Base-by-base conservation (phyloP, 2,329 filamentous ascomycete genomes). In the Sclerotinia trifoliorum region DNA sequence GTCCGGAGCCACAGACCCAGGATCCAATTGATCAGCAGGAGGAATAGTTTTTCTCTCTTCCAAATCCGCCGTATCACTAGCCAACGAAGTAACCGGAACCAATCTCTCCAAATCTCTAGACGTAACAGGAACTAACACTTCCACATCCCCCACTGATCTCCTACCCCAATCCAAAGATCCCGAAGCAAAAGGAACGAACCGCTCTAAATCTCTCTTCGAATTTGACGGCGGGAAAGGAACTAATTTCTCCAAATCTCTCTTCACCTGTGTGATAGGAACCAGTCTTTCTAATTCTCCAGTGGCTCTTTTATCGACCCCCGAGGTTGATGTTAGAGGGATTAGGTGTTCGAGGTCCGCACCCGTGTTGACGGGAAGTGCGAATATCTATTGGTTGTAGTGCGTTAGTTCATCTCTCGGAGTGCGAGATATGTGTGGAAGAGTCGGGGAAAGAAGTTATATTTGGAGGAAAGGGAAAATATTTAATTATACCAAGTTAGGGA, bases 301-400 rank as follows among this genome's bases (percentile, higher is more conserved):
- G 11, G 17, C 24, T 60, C 57, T 46, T 24, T n/a, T 46, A 8
- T 17, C 24, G 8, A 29, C 24, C 7, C 49, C 49, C 8, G 48
- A 5, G 13, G 11, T 39, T 10, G 29, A 49, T n/a, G 44, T 49
- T 2, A 21, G 21, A 10, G 60, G 46, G 21, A 63, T n/a, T 0
- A 62, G 13, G 35, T 62, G 56, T 51, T 54, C 65, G 10, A 67
- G 21, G 44, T 29, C n/a, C 0, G 44, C 35, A 11, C 39, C 29
- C 1, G 65, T 32, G 4, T 66, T 60, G 17, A 67, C 32, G 3
- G 65, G 65, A 1, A 62, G 48, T 44, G 56, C 56, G 5, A 48
- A 62, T 6, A 67, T 67, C 65, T 67, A 7, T 3, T 2, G 1
- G 13, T 19, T 24, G 1, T 35, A 13, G 1, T 32, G 4, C 21